A percentile compares a stretch with the other conserved stretches of the same genome.
Conservation (phyloP, 345 rosid genomes). For the Euclidium syriacum region DNA sequence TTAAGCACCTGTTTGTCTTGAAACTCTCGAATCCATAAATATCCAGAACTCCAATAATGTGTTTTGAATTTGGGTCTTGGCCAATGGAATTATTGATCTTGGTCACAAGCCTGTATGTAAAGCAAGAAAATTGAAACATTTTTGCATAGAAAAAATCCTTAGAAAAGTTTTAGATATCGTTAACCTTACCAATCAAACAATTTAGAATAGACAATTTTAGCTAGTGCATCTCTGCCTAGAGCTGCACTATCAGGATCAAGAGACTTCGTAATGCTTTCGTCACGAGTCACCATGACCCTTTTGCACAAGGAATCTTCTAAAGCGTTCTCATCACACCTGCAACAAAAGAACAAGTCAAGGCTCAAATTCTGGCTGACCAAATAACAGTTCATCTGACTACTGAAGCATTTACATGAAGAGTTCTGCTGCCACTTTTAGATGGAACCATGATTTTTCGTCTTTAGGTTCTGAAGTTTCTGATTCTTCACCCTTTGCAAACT, state of each 20-base stretch:
- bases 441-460: constrained; percentile 76
- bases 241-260: constrained; percentile 86
- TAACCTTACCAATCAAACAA: constrained; percentile 87
- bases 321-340: constrained; percentile 81
- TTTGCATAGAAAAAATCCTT: neutral
- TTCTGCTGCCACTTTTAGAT: constrained; percentile 77
- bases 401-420: constrained; percentile 63
- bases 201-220: constrained; percentile 85
- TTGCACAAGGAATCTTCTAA: constrained; percentile 90
- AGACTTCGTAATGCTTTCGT: constrained; percentile 88
- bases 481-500: constrained; percentile 81
- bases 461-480: constrained; percentile 75
- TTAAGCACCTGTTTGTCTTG: constrained; percentile 99
- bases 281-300: constrained; percentile 96
- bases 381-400: constrained; percentile 8
- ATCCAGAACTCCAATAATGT: constrained; percentile 90
- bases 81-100: constrained; percentile 86
- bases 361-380: constrained; percentile 17
- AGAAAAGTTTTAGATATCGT: neutral
- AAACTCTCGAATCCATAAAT: constrained; percentile 99
- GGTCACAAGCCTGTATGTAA: constrained; percentile 87
- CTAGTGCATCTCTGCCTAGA: constrained; percentile 89
- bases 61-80: constrained; percentile 82
- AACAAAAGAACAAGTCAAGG: constrained; percentile 28
- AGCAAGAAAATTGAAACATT: neutral